Base-by-base conservation (phyloP, 2,329 filamentous ascomycete species). In the Botrytis hyacinthi region DNA sequence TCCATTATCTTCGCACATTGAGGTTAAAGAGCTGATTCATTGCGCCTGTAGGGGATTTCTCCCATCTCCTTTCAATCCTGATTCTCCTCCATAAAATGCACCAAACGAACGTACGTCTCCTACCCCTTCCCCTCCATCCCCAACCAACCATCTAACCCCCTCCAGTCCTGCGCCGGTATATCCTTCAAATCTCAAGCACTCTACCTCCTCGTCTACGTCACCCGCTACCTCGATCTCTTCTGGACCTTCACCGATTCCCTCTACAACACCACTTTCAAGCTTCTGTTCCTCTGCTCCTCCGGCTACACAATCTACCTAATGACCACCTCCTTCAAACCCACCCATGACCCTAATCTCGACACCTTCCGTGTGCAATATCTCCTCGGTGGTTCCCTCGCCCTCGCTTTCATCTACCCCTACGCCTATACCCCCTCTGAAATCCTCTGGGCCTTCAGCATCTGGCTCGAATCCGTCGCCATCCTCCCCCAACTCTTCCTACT, bases 141-240 rank as follows among this genome's bases (percentile, higher is more conserved):
- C 16, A 29, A 1, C 42, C 32, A 69, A 20, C 18, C 54, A 65
- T 44, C 3, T 32, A 29, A 40, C 22, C 51, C 10, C 12, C 26
- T 67, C 78, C 76, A 46, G 70, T 79, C 68, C 77, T 97, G 95
- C 83, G 92, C 95, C 60, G 96, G 96, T 79, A 95, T 99, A 84
- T 99, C 96, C 26, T 98, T 99, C 89, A 99, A 99, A 83, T 98
- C 95, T 75, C 96, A 99, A 87, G 93, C 91, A 69, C 88, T 99
- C 73, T 99, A 99, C 84, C 87, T 98, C 78, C 85, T 97, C 62
- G 96, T 99, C 80, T 99, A 99, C 84, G 82, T 97, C 61, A 97
- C 95, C 76, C 90, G 96, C 81, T 99, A 99, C 84, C 89, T 99
- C 76, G 94, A 99, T 82, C 88, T 98, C 74, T 95, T 98, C 83